phyloP scores from a whole-genome alignment of 768 basidiomycete genomes.

The Suillus decipiens region DNA sequence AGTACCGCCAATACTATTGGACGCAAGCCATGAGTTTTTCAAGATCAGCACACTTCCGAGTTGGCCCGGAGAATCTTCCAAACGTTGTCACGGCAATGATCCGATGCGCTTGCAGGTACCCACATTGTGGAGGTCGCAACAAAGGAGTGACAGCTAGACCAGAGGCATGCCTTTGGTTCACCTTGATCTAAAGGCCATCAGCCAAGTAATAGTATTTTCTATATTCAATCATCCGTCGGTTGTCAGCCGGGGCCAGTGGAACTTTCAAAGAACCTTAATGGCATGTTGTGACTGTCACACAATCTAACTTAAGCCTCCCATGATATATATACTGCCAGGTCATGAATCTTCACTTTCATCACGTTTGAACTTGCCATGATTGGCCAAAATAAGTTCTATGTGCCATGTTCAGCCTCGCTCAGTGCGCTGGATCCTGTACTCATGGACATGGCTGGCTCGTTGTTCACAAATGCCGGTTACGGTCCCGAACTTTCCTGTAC shows the following conservation, averaged over 20 bases:
- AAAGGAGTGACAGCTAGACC: background rate
- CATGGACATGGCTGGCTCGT: background rate
- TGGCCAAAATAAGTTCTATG: background rate
- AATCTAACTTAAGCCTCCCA: background rate
- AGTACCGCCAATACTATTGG: background rate
- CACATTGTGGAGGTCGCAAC: background rate
- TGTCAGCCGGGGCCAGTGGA: no score
- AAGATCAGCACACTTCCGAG: background rate
- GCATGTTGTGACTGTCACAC: constrained; percentile 2
- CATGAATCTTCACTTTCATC: background rate
- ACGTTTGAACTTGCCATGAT: background rate
- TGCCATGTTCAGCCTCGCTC: background rate
- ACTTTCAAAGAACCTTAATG: background rate
- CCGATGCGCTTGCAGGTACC: background rate
- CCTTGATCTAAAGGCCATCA: background rate
- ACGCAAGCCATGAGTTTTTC: background rate
- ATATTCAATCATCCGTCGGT: no score
- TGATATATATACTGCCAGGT: no score
- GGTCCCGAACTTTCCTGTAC: constrained; percentile 6
- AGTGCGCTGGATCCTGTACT: background rate
- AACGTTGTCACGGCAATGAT: background rate
- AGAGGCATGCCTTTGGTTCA: background rate
- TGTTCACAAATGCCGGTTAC: background rate
- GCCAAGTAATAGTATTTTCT: background rate
- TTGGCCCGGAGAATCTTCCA: background rate